A percentile compares a stretch with the other conserved stretches of the same genome.
These are phyloP conservation scores for Euphorbia tirucalli DNA, from an alignment of 345 rosid genomes.

Conservation along the genomic window DNA sequence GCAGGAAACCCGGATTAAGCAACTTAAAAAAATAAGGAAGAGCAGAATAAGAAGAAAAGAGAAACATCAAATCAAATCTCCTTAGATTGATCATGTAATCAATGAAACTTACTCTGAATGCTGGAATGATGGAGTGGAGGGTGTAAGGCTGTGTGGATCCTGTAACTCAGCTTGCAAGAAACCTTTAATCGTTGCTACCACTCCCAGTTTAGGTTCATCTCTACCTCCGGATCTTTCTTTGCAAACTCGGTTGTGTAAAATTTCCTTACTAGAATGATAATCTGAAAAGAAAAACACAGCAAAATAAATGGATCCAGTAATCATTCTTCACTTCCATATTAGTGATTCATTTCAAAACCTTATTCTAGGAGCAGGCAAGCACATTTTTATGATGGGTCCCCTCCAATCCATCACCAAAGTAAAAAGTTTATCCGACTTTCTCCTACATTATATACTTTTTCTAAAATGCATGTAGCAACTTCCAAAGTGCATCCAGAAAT, in stretches of 20 bases:
- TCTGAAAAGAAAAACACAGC: conserved; percentile 28
- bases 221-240: conserved; percentile 19
- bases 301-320: conserved; percentile 10
- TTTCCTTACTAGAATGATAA: conserved; percentile 32
- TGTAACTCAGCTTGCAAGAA: conserved; percentile 22
- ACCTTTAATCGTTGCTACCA: conserved; percentile 26
- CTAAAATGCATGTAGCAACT: background rate
- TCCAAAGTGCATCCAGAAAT: background rate
- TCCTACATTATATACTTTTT: background rate
- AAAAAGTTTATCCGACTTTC: conserved; percentile 1
- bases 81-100: conserved; percentile 4
- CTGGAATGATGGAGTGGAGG: conserved; percentile 48
- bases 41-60: background rate
- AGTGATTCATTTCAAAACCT: background rate
- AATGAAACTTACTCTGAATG: conserved; percentile 37
- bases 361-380: conserved; percentile 1
- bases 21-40: conserved; percentile 2
- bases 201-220: conserved; percentile 25
- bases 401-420: conserved; percentile 3
- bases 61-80: background rate
- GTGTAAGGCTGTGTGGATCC: conserved; percentile 33
- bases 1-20: conserved; percentile 1
- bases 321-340: conserved; percentile 1
- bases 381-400: background rate
- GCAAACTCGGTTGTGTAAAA: conserved; percentile 22